Percentiles rank a stretch among this genome's conserved stretches.
Conservation (phyloP, 331 rosid genomes). For the Erythrophleum ivorense region DNA sequence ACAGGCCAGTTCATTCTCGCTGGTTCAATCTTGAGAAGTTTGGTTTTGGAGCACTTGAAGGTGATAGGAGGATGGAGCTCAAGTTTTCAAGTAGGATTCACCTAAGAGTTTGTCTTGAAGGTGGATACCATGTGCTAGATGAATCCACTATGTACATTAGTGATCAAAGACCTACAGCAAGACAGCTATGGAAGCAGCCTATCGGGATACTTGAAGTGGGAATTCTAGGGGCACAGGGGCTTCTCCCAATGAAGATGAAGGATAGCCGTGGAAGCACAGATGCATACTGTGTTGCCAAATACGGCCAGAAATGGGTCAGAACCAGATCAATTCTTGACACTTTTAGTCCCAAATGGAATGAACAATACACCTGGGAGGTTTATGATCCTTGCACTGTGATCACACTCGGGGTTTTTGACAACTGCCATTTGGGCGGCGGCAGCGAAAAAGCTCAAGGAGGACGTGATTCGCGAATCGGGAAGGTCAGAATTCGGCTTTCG, state of each 20-base stretch:
- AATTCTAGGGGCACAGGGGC: slow-evolving; percentile 76
- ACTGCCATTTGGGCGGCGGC: slow-evolving; percentile 69
- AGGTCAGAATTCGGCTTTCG: slow-evolving; percentile 80
- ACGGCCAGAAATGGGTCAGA: slow-evolving; percentile 90
- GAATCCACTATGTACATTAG: slow-evolving; percentile 84
- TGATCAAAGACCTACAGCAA: slow-evolving; percentile 86
- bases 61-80: slow-evolving; percentile 74
- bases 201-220: slow-evolving; percentile 86
- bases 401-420: slow-evolving; percentile 81
- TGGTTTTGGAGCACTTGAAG: slow-evolving; percentile 78
- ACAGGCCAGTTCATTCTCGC: slow-evolving; percentile 74
- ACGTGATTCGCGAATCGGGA: slow-evolving; percentile 73
- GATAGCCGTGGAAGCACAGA: slow-evolving; percentile 80
- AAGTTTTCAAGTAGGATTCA: slow-evolving; percentile 85
- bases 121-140: slow-evolving; percentile 91
- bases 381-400: slow-evolving; percentile 89
- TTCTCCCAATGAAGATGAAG: slow-evolving; percentile 90
- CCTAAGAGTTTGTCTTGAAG: slow-evolving; percentile 87
- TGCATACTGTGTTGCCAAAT: slow-evolving; percentile 79
- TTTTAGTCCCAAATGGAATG: slow-evolving; percentile 83
- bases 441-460: slow-evolving; percentile 52
- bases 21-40: slow-evolving; percentile 89
- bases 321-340: slow-evolving; percentile 79
- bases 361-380: slow-evolving; percentile 85
- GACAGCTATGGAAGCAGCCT: slow-evolving; percentile 89